Conservation (phyloP, 257 asterid species). For the Ballota nigra region DNA sequence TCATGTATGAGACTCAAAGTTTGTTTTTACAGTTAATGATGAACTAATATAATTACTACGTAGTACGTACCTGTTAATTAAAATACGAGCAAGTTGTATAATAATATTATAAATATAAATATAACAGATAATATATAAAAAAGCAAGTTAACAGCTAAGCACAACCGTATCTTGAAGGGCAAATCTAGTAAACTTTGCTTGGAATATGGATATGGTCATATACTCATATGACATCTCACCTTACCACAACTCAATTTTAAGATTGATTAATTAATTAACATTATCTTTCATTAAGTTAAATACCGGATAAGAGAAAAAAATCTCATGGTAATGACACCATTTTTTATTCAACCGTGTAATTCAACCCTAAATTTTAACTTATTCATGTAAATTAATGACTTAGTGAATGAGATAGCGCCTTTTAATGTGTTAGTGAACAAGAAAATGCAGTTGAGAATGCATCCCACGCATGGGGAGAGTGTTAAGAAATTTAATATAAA, state of each 20-base stretch:
- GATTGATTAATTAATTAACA: background rate
- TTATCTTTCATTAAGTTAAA: background rate
- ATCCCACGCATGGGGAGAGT: too few species aligned
- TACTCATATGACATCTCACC: background rate
- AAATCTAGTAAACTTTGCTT: slow-evolving; percentile 27
- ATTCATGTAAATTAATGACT: background rate
- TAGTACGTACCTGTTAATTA: background rate
- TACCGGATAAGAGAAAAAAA: background rate
- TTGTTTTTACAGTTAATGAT: slow-evolving; percentile 5
- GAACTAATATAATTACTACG: background rate
- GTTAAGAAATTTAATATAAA: too few species aligned
- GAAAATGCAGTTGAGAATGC: too few species aligned
- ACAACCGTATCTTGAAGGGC: slow-evolving; percentile 8
- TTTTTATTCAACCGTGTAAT: background rate
- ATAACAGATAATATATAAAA: background rate
- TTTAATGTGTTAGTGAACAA: too few species aligned
- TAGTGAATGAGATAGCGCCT: background rate
- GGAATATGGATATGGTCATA: slow-evolving; percentile 22
- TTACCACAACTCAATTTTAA: background rate
- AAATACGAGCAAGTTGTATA: slow-evolving; percentile 9
- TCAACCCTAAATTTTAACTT: background rate
- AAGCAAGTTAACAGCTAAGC: slow-evolving; percentile 15
- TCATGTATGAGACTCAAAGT: background rate
- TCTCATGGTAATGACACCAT: background rate
- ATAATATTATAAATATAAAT: background rate